A percentile compares a stretch with the other conserved stretches of the same genome.
Evolutionary conservation across 768 basidiomycete genomes (phyloP).

Genomic region (Termitomyces sp.): DNA sequence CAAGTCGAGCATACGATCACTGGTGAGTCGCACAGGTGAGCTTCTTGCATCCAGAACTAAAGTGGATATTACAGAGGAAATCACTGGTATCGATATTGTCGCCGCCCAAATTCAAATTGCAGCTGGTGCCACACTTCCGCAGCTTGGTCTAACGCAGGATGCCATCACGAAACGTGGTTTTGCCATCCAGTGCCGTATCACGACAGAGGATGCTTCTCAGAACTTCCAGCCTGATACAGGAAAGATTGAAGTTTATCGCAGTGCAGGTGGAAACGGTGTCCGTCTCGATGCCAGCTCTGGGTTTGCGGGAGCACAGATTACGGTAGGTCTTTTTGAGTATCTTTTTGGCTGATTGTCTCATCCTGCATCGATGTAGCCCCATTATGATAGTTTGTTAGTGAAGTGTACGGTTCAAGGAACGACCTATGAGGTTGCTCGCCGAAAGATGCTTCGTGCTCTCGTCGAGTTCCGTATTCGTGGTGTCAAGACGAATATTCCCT

Average conservation of each 20-base stretch:
- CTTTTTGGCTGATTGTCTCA: background rate
- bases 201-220: conserved; percentile 91
- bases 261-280: conserved; percentile 97
- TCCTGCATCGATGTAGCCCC: conserved; percentile 53
- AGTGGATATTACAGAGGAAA: conserved; percentile 68
- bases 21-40: conserved; percentile 41
- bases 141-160: conserved; percentile 94
- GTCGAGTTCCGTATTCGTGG: conserved; percentile 99
- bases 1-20: conserved; percentile 99
- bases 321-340: conserved; percentile 39
- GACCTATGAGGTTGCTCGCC: conserved; percentile 95
- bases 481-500: conserved; percentile 99
- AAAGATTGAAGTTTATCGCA: conserved; percentile 98
- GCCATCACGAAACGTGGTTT: conserved; percentile 94
- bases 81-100: conserved; percentile 98
- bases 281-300: conserved; percentile 95
- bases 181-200: conserved; percentile 97
- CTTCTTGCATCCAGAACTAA: background rate
- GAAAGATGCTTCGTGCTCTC: conserved; percentile 99
- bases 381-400: conserved; percentile 96
- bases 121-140: conserved; percentile 93
- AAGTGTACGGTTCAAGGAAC: conserved; percentile 96
- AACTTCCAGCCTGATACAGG: conserved; percentile 98
- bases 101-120: conserved; percentile 99
- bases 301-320: conserved; percentile 98